phyloP scores from a whole-genome alignment of 495 filamentous ascomycete species.

The Margaritispora aquatica region DNA sequence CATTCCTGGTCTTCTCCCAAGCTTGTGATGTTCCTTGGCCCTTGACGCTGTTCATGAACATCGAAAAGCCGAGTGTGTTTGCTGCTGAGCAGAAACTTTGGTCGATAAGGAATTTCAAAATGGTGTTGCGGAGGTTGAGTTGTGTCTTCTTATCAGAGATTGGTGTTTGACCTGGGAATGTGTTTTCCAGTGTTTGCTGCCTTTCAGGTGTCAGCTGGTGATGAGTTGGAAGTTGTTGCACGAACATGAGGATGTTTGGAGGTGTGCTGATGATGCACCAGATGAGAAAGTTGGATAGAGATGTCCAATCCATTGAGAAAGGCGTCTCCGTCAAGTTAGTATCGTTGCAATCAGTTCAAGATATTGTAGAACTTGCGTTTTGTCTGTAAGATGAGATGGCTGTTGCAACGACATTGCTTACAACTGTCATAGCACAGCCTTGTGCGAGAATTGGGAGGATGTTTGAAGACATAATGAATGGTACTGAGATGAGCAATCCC shows the following conservation, averaged over 20 bases:
- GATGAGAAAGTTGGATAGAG: background rate
- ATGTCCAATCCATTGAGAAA: background rate
- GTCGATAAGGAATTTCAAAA: background rate
- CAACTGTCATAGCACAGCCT: background rate
- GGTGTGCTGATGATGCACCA: background rate
- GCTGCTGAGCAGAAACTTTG: background rate
- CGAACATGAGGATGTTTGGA: background rate
- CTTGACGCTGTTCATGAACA: background rate
- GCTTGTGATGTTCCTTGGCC: background rate
- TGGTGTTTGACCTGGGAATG: background rate
- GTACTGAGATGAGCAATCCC: background rate
- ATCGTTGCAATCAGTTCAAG: background rate
- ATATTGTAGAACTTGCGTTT: background rate
- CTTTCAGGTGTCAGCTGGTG: background rate
- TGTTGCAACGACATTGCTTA: background rate
- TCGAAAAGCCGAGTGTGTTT: background rate
- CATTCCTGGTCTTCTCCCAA: background rate
- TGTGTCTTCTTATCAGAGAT: background rate
- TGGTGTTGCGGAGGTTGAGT: background rate
- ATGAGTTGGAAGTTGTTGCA: background rate
- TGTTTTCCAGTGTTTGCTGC: background rate
- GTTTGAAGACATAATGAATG: background rate
- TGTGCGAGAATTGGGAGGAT: background rate
- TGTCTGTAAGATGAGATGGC: background rate
- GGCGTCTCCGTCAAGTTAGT: background rate